Evolutionary conservation across 2,329 filamentous ascomycete genomes (phyloP).

Genomic region (Neopestalotiopsis clavispora): DNA sequence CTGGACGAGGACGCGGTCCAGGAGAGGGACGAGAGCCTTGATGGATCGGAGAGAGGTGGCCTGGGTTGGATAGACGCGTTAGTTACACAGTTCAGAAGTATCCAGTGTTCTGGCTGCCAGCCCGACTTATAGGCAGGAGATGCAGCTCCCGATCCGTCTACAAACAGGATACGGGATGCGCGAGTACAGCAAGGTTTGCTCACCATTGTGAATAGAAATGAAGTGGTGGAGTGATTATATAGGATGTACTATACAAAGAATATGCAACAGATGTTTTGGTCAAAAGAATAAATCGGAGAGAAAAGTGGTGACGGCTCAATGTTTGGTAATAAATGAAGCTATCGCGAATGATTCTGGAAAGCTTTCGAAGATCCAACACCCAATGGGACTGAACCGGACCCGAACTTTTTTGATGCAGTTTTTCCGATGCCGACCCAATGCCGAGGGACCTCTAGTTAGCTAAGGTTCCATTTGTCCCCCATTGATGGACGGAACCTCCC

Average conservation of each 20-base stretch:
- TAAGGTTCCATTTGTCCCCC: background rate
- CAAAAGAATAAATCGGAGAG: background rate
- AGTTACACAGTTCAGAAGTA: background rate
- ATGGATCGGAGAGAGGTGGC: slow-evolving; percentile 87
- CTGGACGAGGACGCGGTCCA: slow-evolving; percentile 98
- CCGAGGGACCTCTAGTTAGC: background rate
- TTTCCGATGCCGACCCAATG: slow-evolving; percentile 34
- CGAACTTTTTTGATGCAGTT: slow-evolving; percentile 34
- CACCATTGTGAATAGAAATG: slow-evolving; percentile 16
- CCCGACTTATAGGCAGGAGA: background rate
- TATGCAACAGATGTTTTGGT: background rate
- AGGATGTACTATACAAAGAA: background rate
- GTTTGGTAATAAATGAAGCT: slow-evolving; percentile 16
- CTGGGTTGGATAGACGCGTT: slow-evolving; percentile 38
- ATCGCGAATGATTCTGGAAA: slow-evolving; percentile 19
- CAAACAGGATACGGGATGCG: background rate
- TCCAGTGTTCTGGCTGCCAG: background rate
- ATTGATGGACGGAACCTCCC: too few relatives aligned
- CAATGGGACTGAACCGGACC: slow-evolving; percentile 19
- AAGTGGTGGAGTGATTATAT: slow-evolving; percentile 8
- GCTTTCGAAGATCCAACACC: slow-evolving; percentile 19
- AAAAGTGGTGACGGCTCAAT: background rate
- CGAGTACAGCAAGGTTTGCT: background rate
- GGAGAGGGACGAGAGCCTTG: slow-evolving; percentile 90
- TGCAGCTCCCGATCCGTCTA: background rate